Evolutionary conservation across 306 rosid species (phyloP).

Genomic region (Cicer judaicum): DNA sequence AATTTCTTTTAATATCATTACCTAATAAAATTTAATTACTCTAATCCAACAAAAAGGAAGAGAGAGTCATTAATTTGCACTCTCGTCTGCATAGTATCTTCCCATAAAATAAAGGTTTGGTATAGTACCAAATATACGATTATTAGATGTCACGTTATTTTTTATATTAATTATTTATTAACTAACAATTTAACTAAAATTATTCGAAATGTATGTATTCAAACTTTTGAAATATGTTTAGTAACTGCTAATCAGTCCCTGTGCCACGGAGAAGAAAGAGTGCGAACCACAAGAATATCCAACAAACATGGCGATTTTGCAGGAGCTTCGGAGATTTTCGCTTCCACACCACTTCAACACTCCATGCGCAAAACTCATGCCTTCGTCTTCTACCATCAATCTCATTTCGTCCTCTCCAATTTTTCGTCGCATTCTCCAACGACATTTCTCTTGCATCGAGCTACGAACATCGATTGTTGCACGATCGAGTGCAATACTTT

Average conservation of each 20-base stretch:
- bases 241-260: constrained; percentile 40
- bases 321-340: constrained; percentile 51
- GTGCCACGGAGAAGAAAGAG: constrained; percentile 40
- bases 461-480: too few species aligned
- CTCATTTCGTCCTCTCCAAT: constrained; percentile 1
- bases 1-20: too few species aligned
- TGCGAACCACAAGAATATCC: constrained; percentile 65
- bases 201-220: background rate
- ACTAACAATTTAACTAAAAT: too few species aligned
- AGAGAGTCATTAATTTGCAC: too few species aligned
- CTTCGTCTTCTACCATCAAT: background rate
- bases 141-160: too few species aligned
- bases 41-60: too few species aligned
- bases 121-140: too few species aligned
- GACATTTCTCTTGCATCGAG: background rate
- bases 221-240: constrained; percentile 3
- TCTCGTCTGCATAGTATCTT: too few species aligned
- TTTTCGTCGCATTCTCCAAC: constrained; percentile 12
- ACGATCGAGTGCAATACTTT: background rate
- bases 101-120: too few species aligned
- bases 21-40: too few species aligned
- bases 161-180: too few species aligned
- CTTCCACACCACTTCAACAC: constrained; percentile 41
- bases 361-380: constrained; percentile 30
- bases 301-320: constrained; percentile 65